Base-by-base conservation (phyloP, 2,329 filamentous ascomycete species). In the Pleurostoma richardsiae region DNA sequence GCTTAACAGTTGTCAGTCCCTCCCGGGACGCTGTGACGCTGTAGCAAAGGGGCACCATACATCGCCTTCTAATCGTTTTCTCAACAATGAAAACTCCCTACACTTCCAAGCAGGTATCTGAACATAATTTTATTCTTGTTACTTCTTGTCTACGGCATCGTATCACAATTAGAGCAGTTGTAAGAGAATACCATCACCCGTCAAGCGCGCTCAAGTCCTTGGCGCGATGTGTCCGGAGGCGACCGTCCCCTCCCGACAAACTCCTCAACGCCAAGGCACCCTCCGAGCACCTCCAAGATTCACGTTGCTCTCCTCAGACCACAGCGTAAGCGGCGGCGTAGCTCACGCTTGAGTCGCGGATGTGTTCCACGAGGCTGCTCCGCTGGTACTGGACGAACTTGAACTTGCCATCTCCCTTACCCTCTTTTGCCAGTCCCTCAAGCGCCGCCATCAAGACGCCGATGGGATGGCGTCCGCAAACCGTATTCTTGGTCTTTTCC, bases 381-480 rank as follows among this genome's bases (percentile, higher is more conserved):
- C 91, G 80, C 61, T 96, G 85, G 65, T 99, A 99, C 58, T 86
- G 76, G 47, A 96, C 76, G 58, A 97, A 90, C 56, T 78, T 82
- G 66, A 97, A 95, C 44, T 64, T 74, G 4, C 80, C 68, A 54
- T 70, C 75, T 4, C 58, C 64, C 8, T 66, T 52, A 29, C 59
- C 55, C 44, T 72, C 67, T 27, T 64, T 61, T 1, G 68, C 64
- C 30, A 88, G 61, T 42, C 74, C 69, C 68, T 96, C 91, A 50
- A 97, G 66, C 0, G 86, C 90, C 1, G 91, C 90, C 89, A 99
- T 90, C 36, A 87, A 79, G 4, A 97, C 85, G 0, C 94, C 91
- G 57, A 99, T 97, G 0, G 94, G 94, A 69, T 99, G 94, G 42
- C 92, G 77, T 4, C 94, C 94, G 60, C 94, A 99, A 0, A 99